A percentile compares a stretch with the other conserved stretches of the same genome.
These are phyloP conservation scores for Ogataea ramenticola DNA, from an alignment of 805 yeast species.

Conservation along the genomic window DNA sequence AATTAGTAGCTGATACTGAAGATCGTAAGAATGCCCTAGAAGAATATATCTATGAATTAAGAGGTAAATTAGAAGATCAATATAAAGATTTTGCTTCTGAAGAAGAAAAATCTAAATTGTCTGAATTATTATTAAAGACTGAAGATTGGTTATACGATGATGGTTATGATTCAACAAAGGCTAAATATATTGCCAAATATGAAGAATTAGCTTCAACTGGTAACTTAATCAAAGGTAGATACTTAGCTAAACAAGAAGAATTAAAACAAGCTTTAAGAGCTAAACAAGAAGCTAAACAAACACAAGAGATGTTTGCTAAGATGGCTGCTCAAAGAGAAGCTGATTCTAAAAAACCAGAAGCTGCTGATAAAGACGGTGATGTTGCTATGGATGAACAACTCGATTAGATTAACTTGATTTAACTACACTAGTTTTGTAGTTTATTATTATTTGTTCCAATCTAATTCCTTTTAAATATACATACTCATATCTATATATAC, in stretches of 20 bases:
- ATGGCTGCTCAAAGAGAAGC: slow-evolving; percentile 63
- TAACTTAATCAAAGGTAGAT: slow-evolving; percentile 93
- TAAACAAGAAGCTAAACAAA: slow-evolving; percentile 81
- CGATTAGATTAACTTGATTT: slow-evolving; percentile 11
- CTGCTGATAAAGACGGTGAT: slow-evolving; percentile 10
- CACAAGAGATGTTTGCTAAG: slow-evolving; percentile 77
- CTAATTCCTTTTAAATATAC: not conserved
- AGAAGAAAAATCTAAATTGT: slow-evolving; percentile 77
- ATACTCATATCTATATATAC: not conserved
- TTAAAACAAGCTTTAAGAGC: slow-evolving; percentile 82
- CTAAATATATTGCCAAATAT: slow-evolving; percentile 93
- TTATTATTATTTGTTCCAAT: too few species aligned
- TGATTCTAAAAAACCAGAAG: slow-evolving; percentile 9
- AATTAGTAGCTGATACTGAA: slow-evolving; percentile 96
- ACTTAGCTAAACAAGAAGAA: slow-evolving; percentile 90
- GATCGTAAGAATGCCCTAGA: slow-evolving; percentile 97
- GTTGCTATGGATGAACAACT: slow-evolving; percentile 11
- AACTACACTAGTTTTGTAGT: too few species aligned
- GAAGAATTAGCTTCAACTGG: slow-evolving; percentile 95
- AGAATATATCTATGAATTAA: slow-evolving; percentile 95
- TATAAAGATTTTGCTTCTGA: slow-evolving; percentile 85
- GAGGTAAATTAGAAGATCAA: slow-evolving; percentile 93
- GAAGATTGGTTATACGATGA: slow-evolving; percentile 99
- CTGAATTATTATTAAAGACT: slow-evolving; percentile 67
- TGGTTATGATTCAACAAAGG: slow-evolving; percentile 94